Evolutionary conservation across 2,329 filamentous ascomycete genomes (phyloP).

Genomic region (Fusarium metavorans): DNA sequence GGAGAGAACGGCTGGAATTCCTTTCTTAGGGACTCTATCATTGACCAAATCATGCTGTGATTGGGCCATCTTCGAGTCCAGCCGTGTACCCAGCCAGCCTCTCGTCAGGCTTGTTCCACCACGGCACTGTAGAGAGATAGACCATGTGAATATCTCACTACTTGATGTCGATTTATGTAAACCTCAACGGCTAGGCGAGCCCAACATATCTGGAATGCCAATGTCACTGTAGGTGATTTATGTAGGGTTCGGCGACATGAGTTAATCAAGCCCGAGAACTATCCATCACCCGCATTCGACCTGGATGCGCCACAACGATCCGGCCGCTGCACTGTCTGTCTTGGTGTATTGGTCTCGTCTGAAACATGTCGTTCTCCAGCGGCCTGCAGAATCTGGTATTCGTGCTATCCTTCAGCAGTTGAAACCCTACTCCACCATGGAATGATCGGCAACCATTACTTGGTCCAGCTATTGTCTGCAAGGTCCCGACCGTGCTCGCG

Average conservation of each 20-base stretch:
- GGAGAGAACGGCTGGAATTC: neutral
- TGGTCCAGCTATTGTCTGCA: slow-evolving; percentile 36
- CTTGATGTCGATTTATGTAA: neutral
- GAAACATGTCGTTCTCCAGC: slow-evolving; percentile 6
- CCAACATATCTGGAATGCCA: neutral
- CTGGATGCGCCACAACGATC: neutral
- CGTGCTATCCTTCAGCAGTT: slow-evolving; percentile 4
- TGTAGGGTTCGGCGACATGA: slow-evolving; percentile 9
- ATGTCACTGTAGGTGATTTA: slow-evolving; percentile 7
- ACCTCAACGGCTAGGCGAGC: neutral
- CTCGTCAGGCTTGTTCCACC: neutral
- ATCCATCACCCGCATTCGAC: neutral
- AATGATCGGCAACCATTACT: slow-evolving; percentile 30
- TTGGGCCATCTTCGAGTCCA: neutral
- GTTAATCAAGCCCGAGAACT: neutral
- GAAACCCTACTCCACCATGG: slow-evolving; percentile 33
- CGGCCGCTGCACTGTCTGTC: slow-evolving; percentile 1
- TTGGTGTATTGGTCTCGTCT: slow-evolving; percentile 10
- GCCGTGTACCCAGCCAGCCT: neutral
- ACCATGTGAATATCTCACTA: neutral
- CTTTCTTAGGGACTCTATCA: neutral
- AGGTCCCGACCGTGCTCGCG: slow-evolving; percentile 36
- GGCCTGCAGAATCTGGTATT: slow-evolving; percentile 30
- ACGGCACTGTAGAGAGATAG: neutral
- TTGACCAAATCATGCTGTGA: neutral